These are phyloP conservation scores for Ogataea angusta DNA, from an alignment of 805 yeast genomes.

Conservation along the genomic window DNA sequence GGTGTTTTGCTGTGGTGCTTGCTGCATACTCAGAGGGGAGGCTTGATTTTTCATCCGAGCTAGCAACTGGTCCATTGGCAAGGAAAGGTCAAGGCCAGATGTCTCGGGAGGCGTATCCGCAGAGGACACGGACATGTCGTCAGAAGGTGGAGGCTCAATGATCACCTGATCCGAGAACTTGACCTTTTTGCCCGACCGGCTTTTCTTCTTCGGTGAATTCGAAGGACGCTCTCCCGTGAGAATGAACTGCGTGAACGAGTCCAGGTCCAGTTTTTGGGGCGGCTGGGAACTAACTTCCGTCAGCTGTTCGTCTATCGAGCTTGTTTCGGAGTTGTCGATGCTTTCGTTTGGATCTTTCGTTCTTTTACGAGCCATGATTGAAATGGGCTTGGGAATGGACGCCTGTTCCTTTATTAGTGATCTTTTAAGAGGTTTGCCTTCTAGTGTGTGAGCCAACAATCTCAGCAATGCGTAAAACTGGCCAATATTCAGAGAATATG, in stretches of 20 bases:
- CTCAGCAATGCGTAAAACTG: slow-evolving; percentile 88
- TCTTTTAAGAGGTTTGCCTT: slow-evolving; percentile 52
- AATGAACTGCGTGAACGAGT: slow-evolving; percentile 78
- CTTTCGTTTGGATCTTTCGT: slow-evolving; percentile 41
- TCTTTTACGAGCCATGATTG: slow-evolving; percentile 65
- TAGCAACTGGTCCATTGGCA: slow-evolving; percentile 77
- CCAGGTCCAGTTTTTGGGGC: slow-evolving; percentile 61
- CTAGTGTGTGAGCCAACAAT: slow-evolving; percentile 64
- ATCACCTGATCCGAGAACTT: slow-evolving; percentile 69
- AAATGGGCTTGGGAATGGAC: slow-evolving; percentile 73
- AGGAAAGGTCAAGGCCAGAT: slow-evolving; percentile 48
- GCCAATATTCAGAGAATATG: slow-evolving; percentile 70
- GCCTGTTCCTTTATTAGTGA: slow-evolving; percentile 52
- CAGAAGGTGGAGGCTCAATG: slow-evolving; percentile 26
- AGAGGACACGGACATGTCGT: slow-evolving; percentile 8
- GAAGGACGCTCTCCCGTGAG: slow-evolving; percentile 75
- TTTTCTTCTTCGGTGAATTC: slow-evolving; percentile 36
- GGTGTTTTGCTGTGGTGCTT: slow-evolving; percentile 41
- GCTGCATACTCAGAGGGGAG: slow-evolving; percentile 10
- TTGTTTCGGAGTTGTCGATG: slow-evolving; percentile 20
- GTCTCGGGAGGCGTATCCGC: slow-evolving; percentile 10
- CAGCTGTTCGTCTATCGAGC: slow-evolving; percentile 10
- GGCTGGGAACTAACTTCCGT: slow-evolving; percentile 8
- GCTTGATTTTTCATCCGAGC: slow-evolving; percentile 37
- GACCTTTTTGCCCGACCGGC: slow-evolving; percentile 54